Percentiles rank a stretch among this genome's conserved stretches.
Conservation (phyloP, 768 basidiomycete genomes). For the Mycena olivaceomarginata region DNA sequence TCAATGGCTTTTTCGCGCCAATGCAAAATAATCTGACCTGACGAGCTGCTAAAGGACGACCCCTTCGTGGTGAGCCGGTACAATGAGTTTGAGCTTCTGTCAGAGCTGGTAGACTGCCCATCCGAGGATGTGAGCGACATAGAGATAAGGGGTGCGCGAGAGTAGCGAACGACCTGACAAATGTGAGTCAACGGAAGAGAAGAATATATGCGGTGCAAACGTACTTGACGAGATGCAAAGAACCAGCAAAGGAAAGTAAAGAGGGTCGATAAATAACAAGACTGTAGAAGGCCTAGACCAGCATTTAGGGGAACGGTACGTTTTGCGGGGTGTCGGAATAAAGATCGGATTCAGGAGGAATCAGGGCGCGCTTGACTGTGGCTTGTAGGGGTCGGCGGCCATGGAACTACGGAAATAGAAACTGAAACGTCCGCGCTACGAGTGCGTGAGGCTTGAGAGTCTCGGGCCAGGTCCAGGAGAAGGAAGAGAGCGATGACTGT, state of each 20-base stretch:
- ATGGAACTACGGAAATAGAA: neutral
- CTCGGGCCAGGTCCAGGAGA: too few relatives aligned
- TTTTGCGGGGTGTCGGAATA: neutral
- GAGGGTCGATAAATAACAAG: neutral
- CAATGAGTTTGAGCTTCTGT: neutral
- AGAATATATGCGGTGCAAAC: neutral
- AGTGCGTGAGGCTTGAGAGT: too few relatives aligned
- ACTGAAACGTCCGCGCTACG: too few relatives aligned
- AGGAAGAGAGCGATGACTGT: too few relatives aligned
- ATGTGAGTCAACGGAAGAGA: neutral
- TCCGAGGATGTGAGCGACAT: constrained; percentile 2
- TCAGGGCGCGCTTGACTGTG: neutral
- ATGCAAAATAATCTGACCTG: neutral
- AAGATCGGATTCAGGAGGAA: neutral
- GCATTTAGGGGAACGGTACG: constrained; percentile 1
- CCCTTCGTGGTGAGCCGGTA: neutral
- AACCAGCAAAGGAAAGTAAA: neutral
- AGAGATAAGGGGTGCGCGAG: neutral
- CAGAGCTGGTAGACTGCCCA: constrained; percentile 11
- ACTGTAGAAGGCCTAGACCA: neutral
- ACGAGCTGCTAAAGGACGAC: neutral
- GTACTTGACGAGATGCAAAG: neutral
- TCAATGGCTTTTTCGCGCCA: neutral
- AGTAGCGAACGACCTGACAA: constrained; percentile 8
- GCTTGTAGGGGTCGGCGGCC: neutral